A percentile compares a stretch with the other conserved stretches of the same genome.
Conservation (phyloP, 192 early-diverging fungal species). For the Coemansia sp. region DNA sequence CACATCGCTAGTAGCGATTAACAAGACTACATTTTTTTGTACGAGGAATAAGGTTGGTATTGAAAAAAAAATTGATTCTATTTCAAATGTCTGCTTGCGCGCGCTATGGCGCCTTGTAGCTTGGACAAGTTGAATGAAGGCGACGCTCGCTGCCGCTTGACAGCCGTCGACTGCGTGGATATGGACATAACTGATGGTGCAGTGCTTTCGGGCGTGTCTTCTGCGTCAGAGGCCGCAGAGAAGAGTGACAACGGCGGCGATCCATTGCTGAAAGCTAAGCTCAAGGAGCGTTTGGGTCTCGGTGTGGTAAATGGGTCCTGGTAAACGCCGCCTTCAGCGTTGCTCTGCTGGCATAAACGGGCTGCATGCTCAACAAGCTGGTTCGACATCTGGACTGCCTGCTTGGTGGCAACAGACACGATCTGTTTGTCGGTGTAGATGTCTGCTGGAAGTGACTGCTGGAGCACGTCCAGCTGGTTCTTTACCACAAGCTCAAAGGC, state of each 20-base stretch:
- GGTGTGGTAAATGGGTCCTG: conserved; percentile 21
- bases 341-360: conserved; percentile 15
- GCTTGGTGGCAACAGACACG: not conserved
- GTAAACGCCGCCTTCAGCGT: not conserved
- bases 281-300: conserved; percentile 24
- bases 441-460: conserved; percentile 13
- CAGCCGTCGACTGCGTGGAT: conserved; percentile 13
- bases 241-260: conserved; percentile 17
- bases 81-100: conserved; percentile 35
- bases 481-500: conserved; percentile 36
- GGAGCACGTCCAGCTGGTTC: conserved; percentile 31
- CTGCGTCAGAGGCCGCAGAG: conserved; percentile 4
- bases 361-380: conserved; percentile 16
- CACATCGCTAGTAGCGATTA: no score
- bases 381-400: conserved; percentile 2
- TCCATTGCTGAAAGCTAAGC: conserved; percentile 17
- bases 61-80: conserved; percentile 3
- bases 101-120: conserved; percentile 39
- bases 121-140: conserved; percentile 19
- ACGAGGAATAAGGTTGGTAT: not conserved
- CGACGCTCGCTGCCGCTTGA: conserved; percentile 23
- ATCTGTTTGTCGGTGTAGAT: conserved; percentile 19
- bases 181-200: conserved; percentile 20
- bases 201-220: conserved; percentile 11
- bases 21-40: no score